These are phyloP conservation scores for Trypanosoma melophagium DNA, from an alignment of 208 protist genomes.

Conservation along the genomic window DNA sequence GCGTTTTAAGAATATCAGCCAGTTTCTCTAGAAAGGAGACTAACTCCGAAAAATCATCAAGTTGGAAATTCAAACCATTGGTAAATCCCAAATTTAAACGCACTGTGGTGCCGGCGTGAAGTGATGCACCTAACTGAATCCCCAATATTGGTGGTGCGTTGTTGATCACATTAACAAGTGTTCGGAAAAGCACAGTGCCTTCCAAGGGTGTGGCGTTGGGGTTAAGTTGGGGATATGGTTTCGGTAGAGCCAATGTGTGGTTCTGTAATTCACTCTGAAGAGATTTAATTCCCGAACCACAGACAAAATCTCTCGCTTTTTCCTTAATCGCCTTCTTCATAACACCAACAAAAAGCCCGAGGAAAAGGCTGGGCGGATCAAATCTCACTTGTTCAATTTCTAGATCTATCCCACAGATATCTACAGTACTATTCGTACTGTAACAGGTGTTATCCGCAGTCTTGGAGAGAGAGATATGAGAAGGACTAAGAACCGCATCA, in stretches of 20 bases:
- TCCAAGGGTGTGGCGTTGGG: conserved; percentile 2
- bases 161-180: conserved; percentile 4
- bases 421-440: background rate
- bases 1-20: background rate
- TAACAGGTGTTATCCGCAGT: background rate
- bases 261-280: background rate
- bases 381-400: background rate
- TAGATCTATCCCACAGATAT: background rate
- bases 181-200: background rate
- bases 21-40: background rate
- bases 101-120: conserved; percentile 13
- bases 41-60: background rate
- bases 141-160: background rate
- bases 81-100: background rate
- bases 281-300: background rate
- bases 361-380: background rate
- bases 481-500: background rate
- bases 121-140: background rate
- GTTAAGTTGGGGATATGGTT: background rate
- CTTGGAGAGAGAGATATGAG: background rate
- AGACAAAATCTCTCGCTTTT: background rate
- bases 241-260: background rate
- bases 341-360: background rate
- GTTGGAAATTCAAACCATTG: background rate
- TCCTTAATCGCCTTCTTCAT: background rate